These are phyloP conservation scores for Candida fluviatilis DNA, from an alignment of 805 yeast species.

Conservation along the genomic window DNA sequence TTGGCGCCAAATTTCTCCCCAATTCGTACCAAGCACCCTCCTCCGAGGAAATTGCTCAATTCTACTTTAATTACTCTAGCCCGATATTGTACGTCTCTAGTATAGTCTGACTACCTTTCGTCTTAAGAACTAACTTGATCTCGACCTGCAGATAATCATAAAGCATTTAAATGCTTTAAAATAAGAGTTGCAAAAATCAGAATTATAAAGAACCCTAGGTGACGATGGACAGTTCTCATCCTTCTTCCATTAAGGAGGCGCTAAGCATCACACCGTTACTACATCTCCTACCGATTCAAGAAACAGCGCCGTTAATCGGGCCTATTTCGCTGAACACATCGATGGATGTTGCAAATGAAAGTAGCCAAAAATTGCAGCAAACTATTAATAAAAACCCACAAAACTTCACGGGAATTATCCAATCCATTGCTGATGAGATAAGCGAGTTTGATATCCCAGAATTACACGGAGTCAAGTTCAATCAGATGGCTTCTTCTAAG, in stretches of 20 bases:
- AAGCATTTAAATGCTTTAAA: too few species aligned
- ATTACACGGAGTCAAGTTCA: slow-evolving; percentile 29
- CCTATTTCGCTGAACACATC: slow-evolving; percentile 8
- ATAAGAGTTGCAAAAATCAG: neutral
- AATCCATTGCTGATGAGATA: slow-evolving; percentile 17
- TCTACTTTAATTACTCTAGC: too few species aligned
- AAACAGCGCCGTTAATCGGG: slow-evolving; percentile 14
- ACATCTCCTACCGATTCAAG: slow-evolving; percentile 27
- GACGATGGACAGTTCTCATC: slow-evolving; percentile 8
- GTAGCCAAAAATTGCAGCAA: slow-evolving; percentile 7
- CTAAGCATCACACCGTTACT: slow-evolving; percentile 23
- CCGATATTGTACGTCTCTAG: too few species aligned
- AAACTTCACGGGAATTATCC: slow-evolving; percentile 9
- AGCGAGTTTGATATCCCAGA: slow-evolving; percentile 19
- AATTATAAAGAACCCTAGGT: neutral
- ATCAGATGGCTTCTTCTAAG: slow-evolving; percentile 21
- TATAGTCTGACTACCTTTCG: too few species aligned
- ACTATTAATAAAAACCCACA: slow-evolving; percentile 12
- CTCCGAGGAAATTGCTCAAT: too few species aligned
- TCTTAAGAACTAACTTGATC: too few species aligned
- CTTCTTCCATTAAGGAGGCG: slow-evolving; percentile 18
- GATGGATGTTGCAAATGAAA: slow-evolving; percentile 5
- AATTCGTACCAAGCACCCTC: too few species aligned
- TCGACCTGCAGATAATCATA: too few species aligned
- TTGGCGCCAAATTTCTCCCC: too few species aligned